Evolutionary conservation across 352 stramenopile genomes (phyloP).

Genomic region (Globisporangium cystogenes): DNA sequence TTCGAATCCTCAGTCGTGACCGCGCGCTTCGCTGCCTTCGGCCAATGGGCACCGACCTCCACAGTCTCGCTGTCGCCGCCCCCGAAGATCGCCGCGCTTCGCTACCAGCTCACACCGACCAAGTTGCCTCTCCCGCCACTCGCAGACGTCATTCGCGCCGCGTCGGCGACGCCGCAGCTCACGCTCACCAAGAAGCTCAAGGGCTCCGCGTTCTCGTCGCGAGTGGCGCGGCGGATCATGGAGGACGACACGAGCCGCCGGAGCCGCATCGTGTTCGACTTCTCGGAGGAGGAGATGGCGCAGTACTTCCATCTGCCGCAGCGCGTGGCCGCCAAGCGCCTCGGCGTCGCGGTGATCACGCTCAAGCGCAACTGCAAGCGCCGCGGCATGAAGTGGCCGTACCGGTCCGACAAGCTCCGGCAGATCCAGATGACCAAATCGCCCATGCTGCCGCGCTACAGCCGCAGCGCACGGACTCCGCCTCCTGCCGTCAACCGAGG

Average conservation of each 20-base stretch:
- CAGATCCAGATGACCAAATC: constrained; percentile 22
- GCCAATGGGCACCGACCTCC: background rate
- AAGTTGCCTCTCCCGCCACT: constrained; percentile 2
- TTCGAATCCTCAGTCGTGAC: constrained; percentile 6
- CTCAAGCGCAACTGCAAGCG: constrained; percentile 59
- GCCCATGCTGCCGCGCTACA: background rate
- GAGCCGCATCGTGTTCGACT: constrained; percentile 50
- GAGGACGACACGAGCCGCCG: constrained; percentile 29
- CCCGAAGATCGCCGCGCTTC: background rate
- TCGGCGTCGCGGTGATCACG: constrained; percentile 54
- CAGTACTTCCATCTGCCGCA: constrained; percentile 56
- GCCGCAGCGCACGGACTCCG: constrained; percentile 4
- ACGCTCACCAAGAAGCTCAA: background rate
- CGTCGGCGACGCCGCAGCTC: background rate
- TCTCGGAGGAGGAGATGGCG: constrained; percentile 43
- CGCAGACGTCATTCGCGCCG: constrained; percentile 5
- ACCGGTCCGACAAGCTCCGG: constrained; percentile 48
- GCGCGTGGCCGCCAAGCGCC: constrained; percentile 38
- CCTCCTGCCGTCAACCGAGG: no score
- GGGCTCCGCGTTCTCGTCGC: background rate
- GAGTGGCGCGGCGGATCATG: constrained; percentile 9
- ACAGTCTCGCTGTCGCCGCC: background rate
- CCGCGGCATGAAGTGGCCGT: constrained; percentile 52
- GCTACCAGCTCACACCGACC: background rate
- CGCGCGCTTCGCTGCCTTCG: background rate